Base-by-base conservation (phyloP, 2,329 filamentous ascomycete species). In the Phoma sp. region DNA sequence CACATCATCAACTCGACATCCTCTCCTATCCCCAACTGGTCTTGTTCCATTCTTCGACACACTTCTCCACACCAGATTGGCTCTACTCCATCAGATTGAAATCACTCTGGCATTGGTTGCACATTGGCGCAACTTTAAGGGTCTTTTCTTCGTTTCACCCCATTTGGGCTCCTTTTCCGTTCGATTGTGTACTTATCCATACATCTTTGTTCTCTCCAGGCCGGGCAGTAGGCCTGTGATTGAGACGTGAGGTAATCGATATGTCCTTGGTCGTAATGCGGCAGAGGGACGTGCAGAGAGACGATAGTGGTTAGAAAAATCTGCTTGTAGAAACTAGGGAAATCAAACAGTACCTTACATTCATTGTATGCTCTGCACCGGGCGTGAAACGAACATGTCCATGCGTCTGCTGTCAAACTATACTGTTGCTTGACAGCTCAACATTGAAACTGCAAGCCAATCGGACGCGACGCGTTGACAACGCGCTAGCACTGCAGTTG, bases 181-280 rank as follows among this genome's bases (percentile, higher is more conserved):
- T 59, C 55, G 43, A 50, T 40, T 57, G 53, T 42, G 43, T 30
- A 48, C 39, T 55, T 51, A 56, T 57, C 42, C 52, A 56, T 65
- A 57, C 32, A 28, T 43, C 51, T 43, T 62, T 62, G 61, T 65
- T 54, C 66, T 69, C 64, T 71, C 61, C 61, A 52, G 64, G 68
- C 59, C 57, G 47, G 59, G 51, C 56, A 49, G 62, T 56, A 56
- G 60, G 62, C 56, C 40, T 58, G 56, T 42, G 54, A 46, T 64
- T 51, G 60, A 59, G 56, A 42, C 57, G 63, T 37, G 48, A 60
- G 46, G 52, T 61, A 67, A 57, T 62, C 25, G 53, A 54, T 49
- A 60, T 49, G 61, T 59, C 61, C 58, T 59, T 67, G 56, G 64
- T 67, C 64, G 57, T 66, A 63, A 67, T 67, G 62, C 52, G 37